These are phyloP conservation scores for Begonia loranthoides DNA, from an alignment of 306 rosid genomes.

Conservation along the genomic window DNA sequence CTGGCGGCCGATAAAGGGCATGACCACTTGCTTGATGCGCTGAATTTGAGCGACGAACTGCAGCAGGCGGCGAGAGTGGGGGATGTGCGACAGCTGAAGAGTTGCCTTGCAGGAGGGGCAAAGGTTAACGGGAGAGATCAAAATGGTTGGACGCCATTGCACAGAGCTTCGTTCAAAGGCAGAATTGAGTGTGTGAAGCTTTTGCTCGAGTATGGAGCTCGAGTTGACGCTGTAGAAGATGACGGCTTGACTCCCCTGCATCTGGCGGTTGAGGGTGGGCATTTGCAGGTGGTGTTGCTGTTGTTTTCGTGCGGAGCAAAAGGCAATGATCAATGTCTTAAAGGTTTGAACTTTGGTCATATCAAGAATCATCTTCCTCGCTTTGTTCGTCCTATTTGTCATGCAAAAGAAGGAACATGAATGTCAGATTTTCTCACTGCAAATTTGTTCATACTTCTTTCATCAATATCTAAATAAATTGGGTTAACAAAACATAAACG, in stretches of 20 bases:
- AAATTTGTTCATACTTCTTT: not conserved
- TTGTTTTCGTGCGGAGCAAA: slow-evolving; percentile 43
- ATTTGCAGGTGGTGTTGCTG: slow-evolving; percentile 38
- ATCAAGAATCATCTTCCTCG: slow-evolving; percentile 22
- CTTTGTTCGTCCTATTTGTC: not conserved
- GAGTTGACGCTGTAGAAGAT: slow-evolving; percentile 42
- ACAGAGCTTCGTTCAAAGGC: slow-evolving; percentile 86
- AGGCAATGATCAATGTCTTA: slow-evolving; percentile 17
- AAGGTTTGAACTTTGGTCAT: slow-evolving; percentile 9
- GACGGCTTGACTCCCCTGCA: slow-evolving; percentile 57
- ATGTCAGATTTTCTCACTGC: not conserved
- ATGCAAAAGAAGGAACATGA: slow-evolving; percentile 8
- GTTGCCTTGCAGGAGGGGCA: slow-evolving; percentile 45
- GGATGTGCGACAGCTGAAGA: slow-evolving; percentile 42
- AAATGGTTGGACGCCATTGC: slow-evolving; percentile 81
- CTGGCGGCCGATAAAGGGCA: slow-evolving; percentile 42
- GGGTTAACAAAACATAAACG: too few relatives aligned
- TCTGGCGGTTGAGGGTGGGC: slow-evolving; percentile 64
- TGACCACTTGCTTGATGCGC: slow-evolving; percentile 26
- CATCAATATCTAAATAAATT: not conserved
- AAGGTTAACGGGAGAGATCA: slow-evolving; percentile 49
- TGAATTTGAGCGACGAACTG: slow-evolving; percentile 41
- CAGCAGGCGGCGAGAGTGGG: slow-evolving; percentile 46
- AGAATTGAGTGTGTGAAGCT: slow-evolving; percentile 45
- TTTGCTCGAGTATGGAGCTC: slow-evolving; percentile 53